Evolutionary conservation across 805 yeast species (phyloP).

Genomic region (Myxozyma neglecta): DNA sequence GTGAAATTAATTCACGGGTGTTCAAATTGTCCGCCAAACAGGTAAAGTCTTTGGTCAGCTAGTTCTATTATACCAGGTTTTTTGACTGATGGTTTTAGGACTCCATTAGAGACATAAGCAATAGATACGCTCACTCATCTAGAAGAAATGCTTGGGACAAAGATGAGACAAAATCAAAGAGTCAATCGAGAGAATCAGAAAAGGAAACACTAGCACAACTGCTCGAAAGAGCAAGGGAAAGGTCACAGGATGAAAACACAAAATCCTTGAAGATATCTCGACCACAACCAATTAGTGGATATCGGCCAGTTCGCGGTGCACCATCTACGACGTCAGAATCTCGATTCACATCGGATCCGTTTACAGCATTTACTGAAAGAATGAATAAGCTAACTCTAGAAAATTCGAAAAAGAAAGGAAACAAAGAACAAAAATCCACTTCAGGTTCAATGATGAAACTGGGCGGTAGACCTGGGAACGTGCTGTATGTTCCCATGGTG

Average conservation of each 20-base stretch:
- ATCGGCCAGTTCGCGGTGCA: not conserved
- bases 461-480: not conserved
- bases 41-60: not conserved
- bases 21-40: not conserved
- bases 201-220: not conserved
- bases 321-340: conserved; percentile 7
- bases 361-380: conserved; percentile 1
- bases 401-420: not conserved
- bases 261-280: not conserved
- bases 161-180: not conserved
- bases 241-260: not conserved
- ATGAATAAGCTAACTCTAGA: not conserved
- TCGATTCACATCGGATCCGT: conserved; percentile 7
- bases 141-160: not conserved
- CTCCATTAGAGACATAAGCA: too few species aligned
- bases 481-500: conserved; percentile 1
- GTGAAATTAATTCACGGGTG: not conserved
- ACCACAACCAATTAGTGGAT: conserved; percentile 4
- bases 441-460: not conserved
- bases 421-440: not conserved
- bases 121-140: too few species aligned
- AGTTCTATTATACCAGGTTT: too few species aligned
- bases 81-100: too few species aligned
- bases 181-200: not conserved
- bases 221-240: not conserved